These are phyloP conservation scores for Trametes sp. DNA, from an alignment of 1,284 basidiomycete species.

Conservation along the genomic window DNA sequence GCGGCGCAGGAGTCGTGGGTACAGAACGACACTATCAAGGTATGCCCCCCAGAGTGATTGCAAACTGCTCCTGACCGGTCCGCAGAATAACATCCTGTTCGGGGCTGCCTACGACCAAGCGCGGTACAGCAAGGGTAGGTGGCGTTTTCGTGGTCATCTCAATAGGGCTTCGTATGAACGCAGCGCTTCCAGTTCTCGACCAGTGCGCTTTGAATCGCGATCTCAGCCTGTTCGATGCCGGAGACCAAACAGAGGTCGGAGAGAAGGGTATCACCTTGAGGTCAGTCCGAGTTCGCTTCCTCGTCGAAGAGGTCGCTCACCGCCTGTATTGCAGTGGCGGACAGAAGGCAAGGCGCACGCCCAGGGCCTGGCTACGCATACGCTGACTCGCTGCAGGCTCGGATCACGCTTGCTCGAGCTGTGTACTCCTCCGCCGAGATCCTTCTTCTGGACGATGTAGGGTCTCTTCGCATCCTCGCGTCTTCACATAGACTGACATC, in stretches of 20 bases:
- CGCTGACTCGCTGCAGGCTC: constrained; percentile 46
- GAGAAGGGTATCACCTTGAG: constrained; percentile 10
- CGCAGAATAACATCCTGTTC: constrained; percentile 54
- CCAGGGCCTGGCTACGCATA: neutral
- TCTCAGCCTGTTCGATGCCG: constrained; percentile 71
- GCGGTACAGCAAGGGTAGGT: constrained; percentile 50
- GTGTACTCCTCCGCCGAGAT: constrained; percentile 68
- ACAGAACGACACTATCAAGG: constrained; percentile 59
- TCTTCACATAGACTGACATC: neutral
- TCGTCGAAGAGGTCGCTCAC: neutral
- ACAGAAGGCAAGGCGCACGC: constrained; percentile 48
- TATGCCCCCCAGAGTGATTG: constrained; percentile 14
- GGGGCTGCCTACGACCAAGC: constrained; percentile 51
- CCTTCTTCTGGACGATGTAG: constrained; percentile 68
- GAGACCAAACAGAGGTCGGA: constrained; percentile 49
- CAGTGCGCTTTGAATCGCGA: constrained; percentile 73
- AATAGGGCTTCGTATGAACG: constrained; percentile 30
- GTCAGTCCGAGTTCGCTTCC: neutral
- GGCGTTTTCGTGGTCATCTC: constrained; percentile 44
- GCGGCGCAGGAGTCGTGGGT: constrained; percentile 84
- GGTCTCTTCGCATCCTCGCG: constrained; percentile 22
- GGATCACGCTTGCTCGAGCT: constrained; percentile 76
- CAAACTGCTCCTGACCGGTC: neutral
- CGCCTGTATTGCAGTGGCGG: constrained; percentile 55
- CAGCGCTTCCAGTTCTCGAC: constrained; percentile 51